Evolutionary conservation across 768 basidiomycete genomes (phyloP).

Genomic region (Suillus clintonianus): DNA sequence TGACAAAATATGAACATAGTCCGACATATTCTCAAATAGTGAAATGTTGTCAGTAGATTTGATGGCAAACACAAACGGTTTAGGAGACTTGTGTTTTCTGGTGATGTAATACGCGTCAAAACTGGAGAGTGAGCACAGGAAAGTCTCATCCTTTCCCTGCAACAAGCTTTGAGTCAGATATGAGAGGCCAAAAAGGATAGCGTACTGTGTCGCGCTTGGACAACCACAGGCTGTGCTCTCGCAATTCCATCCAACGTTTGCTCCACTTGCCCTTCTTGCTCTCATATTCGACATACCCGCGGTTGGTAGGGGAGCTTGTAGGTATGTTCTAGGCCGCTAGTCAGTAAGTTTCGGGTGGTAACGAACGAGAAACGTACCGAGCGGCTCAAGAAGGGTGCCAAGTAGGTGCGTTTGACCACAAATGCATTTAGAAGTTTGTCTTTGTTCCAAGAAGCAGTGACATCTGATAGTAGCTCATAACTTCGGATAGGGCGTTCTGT

Average conservation of each 20-base stretch:
- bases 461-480: slow-evolving; percentile 80
- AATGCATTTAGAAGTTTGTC: slow-evolving; percentile 80
- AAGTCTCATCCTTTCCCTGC: slow-evolving; percentile 82
- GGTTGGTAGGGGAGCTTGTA: slow-evolving; percentile 40
- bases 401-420: slow-evolving; percentile 71
- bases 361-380: slow-evolving; percentile 45
- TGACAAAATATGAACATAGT: slow-evolving; percentile 87
- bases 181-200: slow-evolving; percentile 11
- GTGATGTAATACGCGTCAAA: slow-evolving; percentile 88
- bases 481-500: slow-evolving; percentile 87
- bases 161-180: neutral
- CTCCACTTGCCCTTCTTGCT: slow-evolving; percentile 93
- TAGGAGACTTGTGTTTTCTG: slow-evolving; percentile 78
- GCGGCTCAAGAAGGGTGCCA: slow-evolving; percentile 60
- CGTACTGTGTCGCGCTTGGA: slow-evolving; percentile 88
- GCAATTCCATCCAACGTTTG: slow-evolving; percentile 86
- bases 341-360: slow-evolving; percentile 35
- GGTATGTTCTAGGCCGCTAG: slow-evolving; percentile 55
- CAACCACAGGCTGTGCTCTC: slow-evolving; percentile 84
- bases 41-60: slow-evolving; percentile 88
- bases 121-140: slow-evolving; percentile 83
- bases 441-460: slow-evolving; percentile 87
- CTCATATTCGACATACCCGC: slow-evolving; percentile 85
- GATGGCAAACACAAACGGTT: slow-evolving; percentile 80
- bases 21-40: slow-evolving; percentile 83